Evolutionary conservation across 2,329 filamentous ascomycete genomes (phyloP).

Genomic region (Fusarium clavum): DNA sequence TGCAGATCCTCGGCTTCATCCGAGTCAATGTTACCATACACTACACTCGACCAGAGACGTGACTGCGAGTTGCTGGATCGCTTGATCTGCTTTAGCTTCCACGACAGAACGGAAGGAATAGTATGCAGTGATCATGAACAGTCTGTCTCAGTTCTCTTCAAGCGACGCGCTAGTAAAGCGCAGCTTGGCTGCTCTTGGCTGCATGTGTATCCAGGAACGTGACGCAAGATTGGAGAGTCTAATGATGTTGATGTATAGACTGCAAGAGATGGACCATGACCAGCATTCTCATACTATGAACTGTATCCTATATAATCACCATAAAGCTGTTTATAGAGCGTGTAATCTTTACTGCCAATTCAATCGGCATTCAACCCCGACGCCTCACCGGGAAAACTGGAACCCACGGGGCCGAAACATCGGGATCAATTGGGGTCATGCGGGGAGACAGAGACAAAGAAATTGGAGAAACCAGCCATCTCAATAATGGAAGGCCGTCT

Average conservation of each 20-base stretch:
- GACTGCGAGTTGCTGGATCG: neutral
- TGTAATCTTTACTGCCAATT: neutral
- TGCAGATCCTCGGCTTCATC: conserved; percentile 32
- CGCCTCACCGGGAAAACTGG: neutral
- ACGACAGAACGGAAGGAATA: neutral
- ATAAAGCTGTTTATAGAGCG: neutral
- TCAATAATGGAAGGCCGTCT: neutral
- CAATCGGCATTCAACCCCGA: neutral
- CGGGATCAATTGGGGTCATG: neutral
- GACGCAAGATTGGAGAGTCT: neutral
- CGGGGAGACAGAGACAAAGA: neutral
- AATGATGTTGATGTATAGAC: too few species aligned
- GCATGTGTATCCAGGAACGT: neutral
- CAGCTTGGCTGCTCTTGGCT: neutral
- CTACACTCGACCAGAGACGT: conserved; percentile 5
- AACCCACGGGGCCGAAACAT: neutral
- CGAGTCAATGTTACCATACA: conserved; percentile 27
- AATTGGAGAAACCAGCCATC: neutral
- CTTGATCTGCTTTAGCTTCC: neutral
- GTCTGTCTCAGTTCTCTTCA: neutral
- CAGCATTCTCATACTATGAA: too few species aligned
- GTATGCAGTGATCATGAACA: neutral
- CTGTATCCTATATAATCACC: neutral
- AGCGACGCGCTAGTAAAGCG: neutral
- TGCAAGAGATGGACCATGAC: too few species aligned